A percentile compares a stretch with the other conserved stretches of the same genome.
Evolutionary conservation across 441 rosid genomes (phyloP).

Genomic region (Aquilaria agallochum): DNA sequence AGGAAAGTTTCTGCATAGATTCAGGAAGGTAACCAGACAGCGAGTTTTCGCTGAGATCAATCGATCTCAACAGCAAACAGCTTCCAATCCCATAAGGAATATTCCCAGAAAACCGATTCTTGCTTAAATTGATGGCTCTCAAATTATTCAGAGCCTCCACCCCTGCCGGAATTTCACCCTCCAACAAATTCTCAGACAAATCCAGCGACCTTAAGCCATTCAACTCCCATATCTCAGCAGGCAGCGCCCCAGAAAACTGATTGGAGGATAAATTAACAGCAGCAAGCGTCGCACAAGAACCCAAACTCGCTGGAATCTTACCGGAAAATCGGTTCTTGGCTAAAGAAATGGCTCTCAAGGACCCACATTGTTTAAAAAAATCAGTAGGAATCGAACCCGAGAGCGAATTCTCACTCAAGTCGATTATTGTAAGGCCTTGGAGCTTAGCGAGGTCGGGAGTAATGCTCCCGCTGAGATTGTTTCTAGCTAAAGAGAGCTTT

Average conservation of each 20-base stretch:
- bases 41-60: slow-evolving; percentile 57
- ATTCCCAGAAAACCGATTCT: slow-evolving; percentile 39
- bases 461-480: slow-evolving; percentile 72
- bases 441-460: slow-evolving; percentile 53
- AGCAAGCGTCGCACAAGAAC: slow-evolving; percentile 54
- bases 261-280: slow-evolving; percentile 47
- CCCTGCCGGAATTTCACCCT: slow-evolving; percentile 44
- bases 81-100: slow-evolving; percentile 57
- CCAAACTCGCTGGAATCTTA: slow-evolving; percentile 55
- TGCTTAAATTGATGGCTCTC: slow-evolving; percentile 45
- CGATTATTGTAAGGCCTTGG: slow-evolving; percentile 43
- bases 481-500: slow-evolving; percentile 69
- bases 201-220: slow-evolving; percentile 56
- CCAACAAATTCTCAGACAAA: slow-evolving; percentile 55
- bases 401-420: slow-evolving; percentile 50
- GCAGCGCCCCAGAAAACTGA: slow-evolving; percentile 50
- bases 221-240: slow-evolving; percentile 51
- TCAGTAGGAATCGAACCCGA: slow-evolving; percentile 53
- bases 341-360: slow-evolving; percentile 50
- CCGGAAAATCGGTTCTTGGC: slow-evolving; percentile 54
- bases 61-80: slow-evolving; percentile 44
- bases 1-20: slow-evolving; percentile 47
- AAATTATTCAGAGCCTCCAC: slow-evolving; percentile 44
- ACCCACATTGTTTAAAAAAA: slow-evolving; percentile 64
- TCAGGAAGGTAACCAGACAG: slow-evolving; percentile 49